Evolutionary conservation across 371 early-diverging fungal genomes (phyloP), one percentile per base, ranked within the genome.

Genomic region (Mucor mucedo): DNA sequence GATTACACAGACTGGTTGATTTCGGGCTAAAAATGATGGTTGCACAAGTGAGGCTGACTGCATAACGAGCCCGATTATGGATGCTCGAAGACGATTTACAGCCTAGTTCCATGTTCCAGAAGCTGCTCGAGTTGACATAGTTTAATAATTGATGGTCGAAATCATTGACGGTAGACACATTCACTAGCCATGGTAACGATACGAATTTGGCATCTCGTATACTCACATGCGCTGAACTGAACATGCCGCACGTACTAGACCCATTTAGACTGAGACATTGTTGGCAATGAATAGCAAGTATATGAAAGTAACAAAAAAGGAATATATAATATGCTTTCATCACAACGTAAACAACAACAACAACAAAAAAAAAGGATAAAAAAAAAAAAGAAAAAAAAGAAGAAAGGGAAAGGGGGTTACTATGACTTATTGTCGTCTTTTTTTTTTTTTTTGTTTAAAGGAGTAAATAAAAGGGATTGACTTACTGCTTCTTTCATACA

Each of bases 21-120:
- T 45, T 52, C 16, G 63, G 28, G n/a, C 70, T 48, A 28, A 69
- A 67, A 7, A 73, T 59, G 21, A 78, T 58, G 8, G 60, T 48
- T 33, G 76, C 71, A 62, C 79, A 78, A n/a, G 71, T 50, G 13
- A 65, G 52, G 29, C 71, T 71, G 32, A 78, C 55, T 16, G 74
- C 69, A 58, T 78, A 78, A 32, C 74, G 73, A 41, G 79, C 72
- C 27, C 56, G n/a, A 54, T 76, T 66, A 7, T 44, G 52, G 11
- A 64, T 55, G 21, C 21, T 21, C 10, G 52, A 62, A 6, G 63
- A 32, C 21, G 60, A 60, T 41, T 59, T 41, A 55, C 77, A 77
- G 7, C 74, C 74, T n/a, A 73, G 28, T 28, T 66, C 65, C 29
- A 63, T 38, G 10, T 69, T 60, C 66, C 72, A 72, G 64, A 62